phyloP scores from a whole-genome alignment of 352 stramenopile species.

The Pilasporangium apinafurcum region DNA sequence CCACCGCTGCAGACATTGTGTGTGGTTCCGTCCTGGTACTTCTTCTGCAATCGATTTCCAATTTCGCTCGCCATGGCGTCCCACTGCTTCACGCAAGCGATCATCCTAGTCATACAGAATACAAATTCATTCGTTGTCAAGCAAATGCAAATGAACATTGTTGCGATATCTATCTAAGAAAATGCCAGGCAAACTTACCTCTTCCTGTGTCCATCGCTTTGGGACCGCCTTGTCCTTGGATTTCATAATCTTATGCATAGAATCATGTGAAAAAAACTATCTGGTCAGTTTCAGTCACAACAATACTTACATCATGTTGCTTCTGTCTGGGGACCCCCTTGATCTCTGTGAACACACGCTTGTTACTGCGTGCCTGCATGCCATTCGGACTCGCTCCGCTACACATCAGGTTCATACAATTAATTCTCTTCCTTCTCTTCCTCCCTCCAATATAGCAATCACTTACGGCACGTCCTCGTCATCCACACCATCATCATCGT shows the following conservation, averaged over 20 bases:
- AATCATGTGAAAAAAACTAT: conserved; percentile 38
- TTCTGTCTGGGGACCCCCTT: conserved; percentile 79
- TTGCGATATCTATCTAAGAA: not conserved
- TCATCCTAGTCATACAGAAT: conserved; percentile 39
- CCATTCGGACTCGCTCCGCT: not conserved
- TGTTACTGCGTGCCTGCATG: conserved; percentile 21
- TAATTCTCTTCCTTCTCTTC: conserved; percentile 8
- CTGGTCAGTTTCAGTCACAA: conserved; percentile 28
- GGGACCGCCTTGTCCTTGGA: conserved; percentile 79
- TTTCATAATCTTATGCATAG: conserved; percentile 70
- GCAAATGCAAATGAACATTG: not conserved
- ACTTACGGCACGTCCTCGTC: conserved; percentile 2
- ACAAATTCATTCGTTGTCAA: not conserved
- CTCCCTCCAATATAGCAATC: too few species aligned
- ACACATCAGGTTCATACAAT: not conserved
- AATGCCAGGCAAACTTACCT: conserved; percentile 10
- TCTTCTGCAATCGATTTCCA: conserved; percentile 87
- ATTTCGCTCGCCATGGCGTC: conserved; percentile 74
- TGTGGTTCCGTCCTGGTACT: conserved; percentile 81
- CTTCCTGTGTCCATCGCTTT: conserved; percentile 73
- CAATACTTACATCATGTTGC: conserved; percentile 60
- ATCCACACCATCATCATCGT: conserved; percentile 5
- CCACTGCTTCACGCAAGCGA: conserved; percentile 64
- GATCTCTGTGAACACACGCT: conserved; percentile 81
- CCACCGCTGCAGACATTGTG: conserved; percentile 88